Evolutionary conservation across 2,329 filamentous ascomycete genomes (phyloP).

Genomic region (Aspergillus amoenus): DNA sequence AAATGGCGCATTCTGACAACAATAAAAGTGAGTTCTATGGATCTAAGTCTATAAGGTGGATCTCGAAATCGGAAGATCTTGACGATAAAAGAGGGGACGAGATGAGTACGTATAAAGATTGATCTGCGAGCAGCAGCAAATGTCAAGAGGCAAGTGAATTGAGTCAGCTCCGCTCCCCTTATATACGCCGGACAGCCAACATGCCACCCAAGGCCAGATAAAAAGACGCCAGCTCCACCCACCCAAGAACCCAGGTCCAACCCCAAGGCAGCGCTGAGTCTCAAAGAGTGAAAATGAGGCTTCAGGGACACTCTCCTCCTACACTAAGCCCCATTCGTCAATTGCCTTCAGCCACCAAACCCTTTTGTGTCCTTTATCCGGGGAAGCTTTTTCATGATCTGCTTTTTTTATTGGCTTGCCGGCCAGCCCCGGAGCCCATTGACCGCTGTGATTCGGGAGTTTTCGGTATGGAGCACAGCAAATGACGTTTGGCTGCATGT

Average conservation of each 20-base stretch:
- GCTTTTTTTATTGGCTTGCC: slow-evolving; percentile 9
- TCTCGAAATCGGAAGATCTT: background rate
- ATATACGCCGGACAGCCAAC: background rate
- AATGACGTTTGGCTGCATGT: slow-evolving; percentile 25
- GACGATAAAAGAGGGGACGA: background rate
- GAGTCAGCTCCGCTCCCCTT: background rate
- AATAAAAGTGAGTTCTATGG: background rate
- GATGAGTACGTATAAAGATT: background rate
- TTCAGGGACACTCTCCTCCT: slow-evolving; percentile 4
- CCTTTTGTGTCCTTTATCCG: slow-evolving; percentile 1
- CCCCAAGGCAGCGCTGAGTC: background rate
- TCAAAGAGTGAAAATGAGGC: background rate
- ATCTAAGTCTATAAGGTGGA: background rate
- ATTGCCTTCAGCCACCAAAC: background rate
- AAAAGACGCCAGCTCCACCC: background rate
- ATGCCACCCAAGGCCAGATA: background rate
- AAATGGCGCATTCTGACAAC: slow-evolving; percentile 35
- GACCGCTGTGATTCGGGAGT: slow-evolving; percentile 9
- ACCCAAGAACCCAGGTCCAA: background rate
- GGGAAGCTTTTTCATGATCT: slow-evolving; percentile 5
- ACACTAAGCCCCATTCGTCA: background rate
- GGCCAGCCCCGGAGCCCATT: background rate
- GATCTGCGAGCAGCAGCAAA: background rate
- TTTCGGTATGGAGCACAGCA: slow-evolving; percentile 21
- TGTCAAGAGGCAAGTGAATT: background rate